Evolutionary conservation across 306 rosid species (phyloP).

Genomic region (Prunus padus): DNA sequence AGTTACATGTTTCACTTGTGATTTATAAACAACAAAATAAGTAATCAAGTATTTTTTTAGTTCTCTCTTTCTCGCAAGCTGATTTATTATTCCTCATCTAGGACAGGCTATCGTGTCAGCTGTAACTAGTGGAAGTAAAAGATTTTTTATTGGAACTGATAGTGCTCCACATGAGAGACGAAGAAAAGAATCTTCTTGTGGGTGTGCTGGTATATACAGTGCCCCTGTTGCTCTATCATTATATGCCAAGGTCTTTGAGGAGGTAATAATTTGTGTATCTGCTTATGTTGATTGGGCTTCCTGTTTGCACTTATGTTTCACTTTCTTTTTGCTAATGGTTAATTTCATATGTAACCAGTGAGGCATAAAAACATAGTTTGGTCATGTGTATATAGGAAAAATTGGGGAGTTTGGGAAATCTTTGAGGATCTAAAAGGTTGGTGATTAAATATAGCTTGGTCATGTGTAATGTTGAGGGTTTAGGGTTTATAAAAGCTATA

Average conservation of each 20-base stretch:
- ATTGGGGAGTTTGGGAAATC: too few species aligned
- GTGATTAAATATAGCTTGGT: too few species aligned
- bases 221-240: conserved; percentile 80
- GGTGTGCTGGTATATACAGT: conserved; percentile 89
- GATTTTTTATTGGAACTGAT: conserved; percentile 89
- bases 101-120: conserved; percentile 82
- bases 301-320: background rate
- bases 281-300: background rate
- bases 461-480: too few species aligned
- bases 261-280: conserved; percentile 43
- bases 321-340: background rate
- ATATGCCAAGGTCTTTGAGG: conserved; percentile 90
- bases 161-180: conserved; percentile 92
- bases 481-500: too few species aligned
- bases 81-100: conserved; percentile 26
- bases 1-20: background rate
- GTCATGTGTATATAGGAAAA: too few species aligned
- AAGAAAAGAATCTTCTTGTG: conserved; percentile 73
- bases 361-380: background rate
- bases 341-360: background rate
- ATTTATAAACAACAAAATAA: background rate
- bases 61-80: conserved; percentile 13
- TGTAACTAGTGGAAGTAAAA: conserved; percentile 77
- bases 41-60: background rate
- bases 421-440: too few species aligned